These are phyloP conservation scores for Strobilomyces echinocephalus DNA, from an alignment of 768 basidiomycete genomes.

Conservation along the genomic window DNA sequence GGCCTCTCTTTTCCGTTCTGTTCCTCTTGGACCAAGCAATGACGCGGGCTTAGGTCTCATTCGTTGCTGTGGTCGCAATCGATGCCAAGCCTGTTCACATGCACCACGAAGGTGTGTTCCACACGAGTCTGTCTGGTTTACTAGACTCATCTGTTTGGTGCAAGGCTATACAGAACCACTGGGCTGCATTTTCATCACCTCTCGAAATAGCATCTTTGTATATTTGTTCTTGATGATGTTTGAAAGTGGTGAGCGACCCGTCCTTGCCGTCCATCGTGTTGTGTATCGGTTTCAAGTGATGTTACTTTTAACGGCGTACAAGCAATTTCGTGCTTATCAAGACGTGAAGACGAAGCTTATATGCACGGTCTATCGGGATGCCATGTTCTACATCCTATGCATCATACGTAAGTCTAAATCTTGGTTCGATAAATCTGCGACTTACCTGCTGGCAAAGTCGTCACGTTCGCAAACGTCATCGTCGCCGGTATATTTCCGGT, in stretches of 20 bases:
- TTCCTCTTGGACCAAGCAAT: background rate
- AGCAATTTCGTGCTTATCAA: slow-evolving; percentile 4
- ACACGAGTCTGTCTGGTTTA: too few species aligned
- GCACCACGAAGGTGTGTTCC: slow-evolving; percentile 1
- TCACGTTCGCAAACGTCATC: slow-evolving; percentile 13
- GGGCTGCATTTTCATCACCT: background rate
- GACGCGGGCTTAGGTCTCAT: background rate
- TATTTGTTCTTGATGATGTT: slow-evolving; percentile 11
- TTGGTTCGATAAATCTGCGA: too few species aligned
- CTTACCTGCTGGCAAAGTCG: slow-evolving; percentile 4
- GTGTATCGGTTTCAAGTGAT: background rate
- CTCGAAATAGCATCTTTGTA: slow-evolving; percentile 1
- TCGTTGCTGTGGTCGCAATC: background rate
- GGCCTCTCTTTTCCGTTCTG: too few species aligned
- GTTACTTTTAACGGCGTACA: slow-evolving; percentile 7
- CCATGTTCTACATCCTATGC: slow-evolving; percentile 17
- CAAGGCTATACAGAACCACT: background rate
- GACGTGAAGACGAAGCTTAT: background rate
- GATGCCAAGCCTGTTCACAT: background rate
- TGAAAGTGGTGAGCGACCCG: slow-evolving; percentile 3
- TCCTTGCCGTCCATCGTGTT: background rate
- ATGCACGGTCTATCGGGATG: slow-evolving; percentile 10
- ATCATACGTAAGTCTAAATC: slow-evolving; percentile 10
- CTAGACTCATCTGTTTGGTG: background rate
- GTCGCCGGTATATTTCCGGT: slow-evolving; percentile 11